Conservation (phyloP, 2,329 filamentous ascomycete species). For the Ceratocystiopsis brevicomis region DNA sequence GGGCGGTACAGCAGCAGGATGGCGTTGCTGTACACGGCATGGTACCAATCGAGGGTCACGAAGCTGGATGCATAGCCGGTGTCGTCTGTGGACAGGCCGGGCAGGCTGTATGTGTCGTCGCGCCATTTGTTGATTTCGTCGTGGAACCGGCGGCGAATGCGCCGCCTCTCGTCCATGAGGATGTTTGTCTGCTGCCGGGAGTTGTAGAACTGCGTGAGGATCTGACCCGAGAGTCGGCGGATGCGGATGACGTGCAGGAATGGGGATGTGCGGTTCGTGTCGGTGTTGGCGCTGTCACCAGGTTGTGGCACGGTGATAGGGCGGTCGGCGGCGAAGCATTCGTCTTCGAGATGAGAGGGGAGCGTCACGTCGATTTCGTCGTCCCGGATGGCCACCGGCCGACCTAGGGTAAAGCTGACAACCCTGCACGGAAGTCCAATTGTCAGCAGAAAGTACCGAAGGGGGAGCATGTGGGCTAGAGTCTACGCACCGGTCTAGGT, state of each 20-base stretch:
- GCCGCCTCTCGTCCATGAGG: neutral
- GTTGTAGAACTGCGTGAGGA: slow-evolving; percentile 1
- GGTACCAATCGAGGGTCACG: slow-evolving; percentile 3
- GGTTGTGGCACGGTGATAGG: neutral
- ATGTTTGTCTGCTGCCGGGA: neutral
- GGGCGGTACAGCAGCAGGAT: slow-evolving; percentile 6
- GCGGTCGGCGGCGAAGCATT: neutral
- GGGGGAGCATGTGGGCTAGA: neutral
- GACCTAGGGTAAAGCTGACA: slow-evolving; percentile 3
- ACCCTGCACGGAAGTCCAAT: neutral
- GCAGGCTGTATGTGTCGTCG: neutral
- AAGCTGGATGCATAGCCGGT: slow-evolving; percentile 1
- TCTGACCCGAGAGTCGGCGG: slow-evolving; percentile 3
- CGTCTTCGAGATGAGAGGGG: slow-evolving; percentile 5
- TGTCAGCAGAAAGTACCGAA: neutral
- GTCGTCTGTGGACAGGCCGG: neutral
- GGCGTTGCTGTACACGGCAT: slow-evolving; percentile 5
- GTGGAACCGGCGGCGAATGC: neutral
- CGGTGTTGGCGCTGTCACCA: no score
- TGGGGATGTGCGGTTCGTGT: slow-evolving; percentile 2
- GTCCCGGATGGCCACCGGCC: slow-evolving; percentile 5
- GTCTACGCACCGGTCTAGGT: slow-evolving; percentile 1
- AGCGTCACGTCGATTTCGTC: slow-evolving; percentile 5
- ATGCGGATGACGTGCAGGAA: slow-evolving; percentile 7
- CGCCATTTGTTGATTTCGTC: neutral